Evolutionary conservation across 73 alveolate species (phyloP), one percentile per base, ranked within the genome.

Genomic region (Paramecium biaurelia): DNA sequence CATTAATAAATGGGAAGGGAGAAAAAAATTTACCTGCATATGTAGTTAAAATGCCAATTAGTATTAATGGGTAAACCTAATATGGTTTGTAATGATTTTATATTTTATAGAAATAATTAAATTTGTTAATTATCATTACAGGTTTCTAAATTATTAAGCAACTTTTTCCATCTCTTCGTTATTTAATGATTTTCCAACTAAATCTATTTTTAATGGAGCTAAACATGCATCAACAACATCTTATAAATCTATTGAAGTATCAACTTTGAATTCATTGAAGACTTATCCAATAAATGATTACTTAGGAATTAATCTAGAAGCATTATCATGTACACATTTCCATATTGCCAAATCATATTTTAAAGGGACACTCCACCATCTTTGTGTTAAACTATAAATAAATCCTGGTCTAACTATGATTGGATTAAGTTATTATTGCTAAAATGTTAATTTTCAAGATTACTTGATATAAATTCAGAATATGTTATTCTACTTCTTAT

Each of bases 331-430:
- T 79, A 79, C 74, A 20, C 70, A 43, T 79, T 47, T 79, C 90
- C 90, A 79, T 18, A 72, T 5, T 12, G 86, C 58, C 45, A 72
- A 63, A 26, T 63, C 84, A 63, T 63, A 63, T 63, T 63, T 63
- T 63, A 63, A 24, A 14, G 84, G 84, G 26, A 63, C 86, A 86
- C 85, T 86, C 93, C 93, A 86, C 94, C 94, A 89, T 89, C 94
- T 89, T 34, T 70, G 37, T 18, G 56, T 45, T 20, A 38, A 47
- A 72, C 94, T 89, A 32, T 89, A 89, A 2, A 89, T 70, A 41
- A 89, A 89, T 58, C 94, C 94, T 35, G 94, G 92, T 43, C 90
- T 38, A 21, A 89, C 49, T 4, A 89, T 70, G 2, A 82, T 53
- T 8, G 92, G 70, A 57, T 89, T 43, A 14, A 89, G 26, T 24